Evolutionary conservation across 2,329 filamentous ascomycete species (phyloP), one percentile per base, ranked within the genome.

Genomic region (Chrysoporthe deuterocubensis): DNA sequence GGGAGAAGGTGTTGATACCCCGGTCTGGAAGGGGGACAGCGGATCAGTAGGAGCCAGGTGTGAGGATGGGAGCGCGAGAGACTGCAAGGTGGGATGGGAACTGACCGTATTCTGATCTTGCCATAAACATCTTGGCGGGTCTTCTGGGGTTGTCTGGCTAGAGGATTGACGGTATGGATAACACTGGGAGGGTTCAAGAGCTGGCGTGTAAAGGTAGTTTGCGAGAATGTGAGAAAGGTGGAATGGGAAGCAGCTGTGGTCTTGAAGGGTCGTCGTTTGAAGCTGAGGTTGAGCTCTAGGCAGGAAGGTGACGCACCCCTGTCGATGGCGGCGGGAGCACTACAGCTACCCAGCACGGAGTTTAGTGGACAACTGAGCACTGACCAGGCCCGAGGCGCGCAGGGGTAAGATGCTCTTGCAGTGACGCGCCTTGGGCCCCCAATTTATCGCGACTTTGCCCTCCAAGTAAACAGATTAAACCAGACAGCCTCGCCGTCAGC

Each of bases 1-100:
- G 96, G 76, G 96, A 99, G 89, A 99, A 99, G 88, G 96, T 99
- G 88, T 97, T 98, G 89, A 98, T 97, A 78, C 95, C 95, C 82
- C 95, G 94, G 86, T 98, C 94, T 97, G 74, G n/a, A 69, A 57
- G 66, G 67, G 40, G 26, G 16, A 6, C 32, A 32, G 11, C 59
- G 75, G n/a, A 48, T 54, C 9, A 70, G 56, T 65, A 73, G 79
- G 16, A 37, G 81, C 78, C 82, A 78, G 74, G 66, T 44, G 32
- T 68, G 34, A 58, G 50, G 59, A 13, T 63, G 64, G 71, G 67
- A 74, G 70, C 72, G 71, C 69, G 61, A 54, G 72, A 69, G 48
- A 62, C 64, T 64, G 64, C 26, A 61, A 71, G 67, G 56, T 62
- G 44, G 32, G 34, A 34, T 7, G 32, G 32, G 34, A 77, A 80